phyloP scores from a whole-genome alignment of 352 stramenopile species.

The Phytophthora idaei region DNA sequence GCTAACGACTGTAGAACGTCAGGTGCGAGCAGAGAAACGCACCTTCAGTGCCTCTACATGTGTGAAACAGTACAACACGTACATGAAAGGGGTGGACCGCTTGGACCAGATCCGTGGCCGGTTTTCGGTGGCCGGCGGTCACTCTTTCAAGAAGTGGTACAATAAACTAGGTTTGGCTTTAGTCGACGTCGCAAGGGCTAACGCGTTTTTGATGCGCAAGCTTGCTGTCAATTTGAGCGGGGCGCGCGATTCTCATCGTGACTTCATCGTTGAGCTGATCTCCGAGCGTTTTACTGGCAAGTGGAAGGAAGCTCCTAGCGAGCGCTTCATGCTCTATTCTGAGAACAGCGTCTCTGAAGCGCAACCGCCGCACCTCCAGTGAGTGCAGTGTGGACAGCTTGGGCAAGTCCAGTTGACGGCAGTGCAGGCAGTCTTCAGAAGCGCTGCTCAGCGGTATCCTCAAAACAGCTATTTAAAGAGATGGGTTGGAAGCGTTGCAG shows the following conservation, averaged over 20 bases:
- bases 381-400: background rate
- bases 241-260: background rate
- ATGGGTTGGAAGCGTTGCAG: background rate
- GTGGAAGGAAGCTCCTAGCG: conserved; percentile 1
- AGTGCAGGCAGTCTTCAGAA: background rate
- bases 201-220: background rate
- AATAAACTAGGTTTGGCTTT: conserved; percentile 4
- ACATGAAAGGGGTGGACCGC: background rate
- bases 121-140: background rate
- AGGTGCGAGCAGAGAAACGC: conserved; percentile 2
- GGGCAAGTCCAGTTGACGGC: background rate
- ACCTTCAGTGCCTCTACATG: background rate
- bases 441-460: conserved; percentile 3
- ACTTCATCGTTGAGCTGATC: background rate
- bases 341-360: background rate
- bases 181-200: background rate
- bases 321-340: background rate
- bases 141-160: conserved; percentile 6
- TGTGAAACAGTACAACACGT: conserved; percentile 6
- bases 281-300: background rate
- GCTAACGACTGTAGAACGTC: conserved; percentile 18
- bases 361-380: background rate
- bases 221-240: background rate
- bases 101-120: conserved; percentile 2
- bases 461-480: background rate